Evolutionary conservation across 1,284 basidiomycete species (phyloP).

Genomic region (Naganishia liquefaciens): DNA sequence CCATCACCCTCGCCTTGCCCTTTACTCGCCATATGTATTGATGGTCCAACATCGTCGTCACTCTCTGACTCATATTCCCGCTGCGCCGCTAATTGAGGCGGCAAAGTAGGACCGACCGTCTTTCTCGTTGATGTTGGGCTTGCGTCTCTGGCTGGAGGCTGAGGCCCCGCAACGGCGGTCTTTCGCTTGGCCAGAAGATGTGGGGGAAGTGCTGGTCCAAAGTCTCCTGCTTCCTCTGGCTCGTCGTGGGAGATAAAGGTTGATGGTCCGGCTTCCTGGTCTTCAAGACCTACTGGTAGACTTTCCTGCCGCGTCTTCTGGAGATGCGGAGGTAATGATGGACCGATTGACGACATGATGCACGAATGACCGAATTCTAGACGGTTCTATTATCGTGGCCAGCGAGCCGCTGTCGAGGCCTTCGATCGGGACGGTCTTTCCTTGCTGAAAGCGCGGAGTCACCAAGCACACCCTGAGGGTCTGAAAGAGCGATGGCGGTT

Average conservation of each 20-base stretch:
- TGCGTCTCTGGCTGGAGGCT: constrained; percentile 57
- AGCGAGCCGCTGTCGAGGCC: too few relatives aligned
- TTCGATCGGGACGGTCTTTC: too few relatives aligned
- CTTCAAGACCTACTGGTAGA: background rate
- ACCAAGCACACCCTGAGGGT: too few relatives aligned
- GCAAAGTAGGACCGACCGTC: constrained; percentile 43
- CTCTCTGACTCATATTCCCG: constrained; percentile 29
- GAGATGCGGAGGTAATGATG: constrained; percentile 44
- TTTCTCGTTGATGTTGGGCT: constrained; percentile 27
- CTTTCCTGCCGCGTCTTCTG: constrained; percentile 30
- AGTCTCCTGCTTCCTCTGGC: constrained; percentile 67
- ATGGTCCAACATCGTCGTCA: constrained; percentile 43
- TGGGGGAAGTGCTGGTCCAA: constrained; percentile 63
- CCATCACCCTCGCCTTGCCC: constrained; percentile 59
- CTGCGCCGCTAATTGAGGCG: constrained; percentile 26
- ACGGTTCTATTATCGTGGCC: too few relatives aligned
- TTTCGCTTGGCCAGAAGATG: constrained; percentile 42
- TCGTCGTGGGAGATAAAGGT: background rate
- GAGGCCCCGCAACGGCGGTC: constrained; percentile 41
- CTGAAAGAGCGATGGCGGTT: too few relatives aligned
- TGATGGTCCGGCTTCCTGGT: constrained; percentile 45
- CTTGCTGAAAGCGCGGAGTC: too few relatives aligned
- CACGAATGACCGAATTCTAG: too few relatives aligned
- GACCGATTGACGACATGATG: constrained; percentile 38
- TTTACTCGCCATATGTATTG: constrained; percentile 38